These are phyloP conservation scores for Leccinum obscurum DNA, from an alignment of 768 basidiomycete genomes.

Conservation along the genomic window DNA sequence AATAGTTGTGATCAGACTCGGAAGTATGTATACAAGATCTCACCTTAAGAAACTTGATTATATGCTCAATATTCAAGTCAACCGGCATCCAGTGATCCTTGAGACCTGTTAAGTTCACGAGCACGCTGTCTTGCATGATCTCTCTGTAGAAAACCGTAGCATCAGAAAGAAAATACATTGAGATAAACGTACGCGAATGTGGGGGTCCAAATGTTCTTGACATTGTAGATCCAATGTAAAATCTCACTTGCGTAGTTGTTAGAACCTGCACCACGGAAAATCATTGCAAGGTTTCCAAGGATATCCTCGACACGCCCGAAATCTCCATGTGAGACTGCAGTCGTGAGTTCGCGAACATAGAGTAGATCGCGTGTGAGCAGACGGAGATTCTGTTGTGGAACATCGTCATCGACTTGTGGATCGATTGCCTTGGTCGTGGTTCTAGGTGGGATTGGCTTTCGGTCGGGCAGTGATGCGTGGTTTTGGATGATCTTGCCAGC, in stretches of 20 bases:
- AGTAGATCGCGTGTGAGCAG: slow-evolving; percentile 34
- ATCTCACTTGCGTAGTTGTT: slow-evolving; percentile 23
- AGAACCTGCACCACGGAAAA: slow-evolving; percentile 21
- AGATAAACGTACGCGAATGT: slow-evolving; percentile 30
- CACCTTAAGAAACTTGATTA: slow-evolving; percentile 37
- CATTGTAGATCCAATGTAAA: slow-evolving; percentile 17
- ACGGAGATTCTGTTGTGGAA: slow-evolving; percentile 23
- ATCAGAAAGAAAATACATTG: too few species aligned
- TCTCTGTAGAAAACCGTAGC: slow-evolving; percentile 15
- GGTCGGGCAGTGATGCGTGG: slow-evolving; percentile 9
- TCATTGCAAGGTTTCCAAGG: slow-evolving; percentile 14
- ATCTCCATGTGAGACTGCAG: slow-evolving; percentile 33
- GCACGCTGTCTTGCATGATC: slow-evolving; percentile 38
- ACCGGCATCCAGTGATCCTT: slow-evolving; percentile 36
- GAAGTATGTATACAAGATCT: too few species aligned
- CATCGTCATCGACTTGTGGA: slow-evolving; percentile 14
- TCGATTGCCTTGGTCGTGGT: neutral
- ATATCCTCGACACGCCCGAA: slow-evolving; percentile 34
- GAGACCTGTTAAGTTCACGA: slow-evolving; percentile 34
- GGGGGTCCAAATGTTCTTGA: slow-evolving; percentile 35
- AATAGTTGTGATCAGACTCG: too few species aligned
- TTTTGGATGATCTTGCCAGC: slow-evolving; percentile 24
- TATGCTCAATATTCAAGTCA: slow-evolving; percentile 40
- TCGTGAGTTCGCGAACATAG: slow-evolving; percentile 29
- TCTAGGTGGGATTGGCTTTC: neutral